A percentile compares a stretch with the other conserved stretches of the same genome.
Evolutionary conservation across 345 rosid genomes (phyloP).

Genomic region (Salix purpurea): DNA sequence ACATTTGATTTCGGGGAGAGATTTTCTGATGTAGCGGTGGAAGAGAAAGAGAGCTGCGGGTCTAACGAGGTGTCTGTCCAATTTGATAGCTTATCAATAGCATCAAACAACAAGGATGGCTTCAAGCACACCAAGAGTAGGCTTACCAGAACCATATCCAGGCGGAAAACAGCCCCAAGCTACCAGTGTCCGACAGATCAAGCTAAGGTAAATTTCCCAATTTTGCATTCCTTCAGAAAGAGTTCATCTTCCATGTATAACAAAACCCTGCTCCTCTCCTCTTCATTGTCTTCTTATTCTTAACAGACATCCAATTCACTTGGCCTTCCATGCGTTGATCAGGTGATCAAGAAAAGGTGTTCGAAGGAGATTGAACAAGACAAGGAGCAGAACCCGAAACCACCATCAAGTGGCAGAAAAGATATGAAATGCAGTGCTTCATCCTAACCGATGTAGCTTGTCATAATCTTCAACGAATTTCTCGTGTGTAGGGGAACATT

Average conservation of each 20-base stretch:
- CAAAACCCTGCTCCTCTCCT: neutral
- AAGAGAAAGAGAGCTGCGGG: slow-evolving; percentile 83
- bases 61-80: slow-evolving; percentile 69
- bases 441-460: neutral
- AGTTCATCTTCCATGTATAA: neutral
- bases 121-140: slow-evolving; percentile 26
- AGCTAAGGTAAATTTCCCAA: slow-evolving; percentile 33
- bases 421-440: slow-evolving; percentile 25
- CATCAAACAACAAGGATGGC: slow-evolving; percentile 20
- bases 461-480: neutral
- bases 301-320: too few species aligned
- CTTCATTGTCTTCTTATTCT: neutral
- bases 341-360: slow-evolving; percentile 37
- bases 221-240: too few species aligned
- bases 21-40: slow-evolving; percentile 40
- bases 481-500: neutral
- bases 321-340: slow-evolving; percentile 8
- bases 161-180: slow-evolving; percentile 51
- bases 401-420: slow-evolving; percentile 16
- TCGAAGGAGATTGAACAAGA: slow-evolving; percentile 29
- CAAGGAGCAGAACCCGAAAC: slow-evolving; percentile 30
- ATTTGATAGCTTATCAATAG: slow-evolving; percentile 32
- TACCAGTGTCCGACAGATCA: slow-evolving; percentile 38
- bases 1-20: slow-evolving; percentile 22
- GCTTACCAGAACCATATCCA: slow-evolving; percentile 36